Percentiles rank a stretch among this genome's conserved stretches.
Evolutionary conservation across 2,329 filamentous ascomycete species (phyloP).

Genomic region (Dactylonectria estremocensis): DNA sequence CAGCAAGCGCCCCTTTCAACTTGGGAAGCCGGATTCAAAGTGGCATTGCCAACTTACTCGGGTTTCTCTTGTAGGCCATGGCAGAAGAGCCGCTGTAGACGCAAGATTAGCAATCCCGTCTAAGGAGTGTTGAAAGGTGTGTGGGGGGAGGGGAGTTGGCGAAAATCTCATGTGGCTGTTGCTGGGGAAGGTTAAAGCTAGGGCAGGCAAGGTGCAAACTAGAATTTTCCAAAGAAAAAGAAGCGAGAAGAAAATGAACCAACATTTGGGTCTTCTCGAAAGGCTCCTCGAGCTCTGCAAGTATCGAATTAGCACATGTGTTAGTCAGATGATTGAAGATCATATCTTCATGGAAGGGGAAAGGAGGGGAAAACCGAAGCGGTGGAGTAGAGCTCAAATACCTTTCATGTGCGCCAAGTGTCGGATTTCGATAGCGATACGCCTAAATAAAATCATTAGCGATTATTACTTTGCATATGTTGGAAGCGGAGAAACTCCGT

Average conservation of each 20-base stretch:
- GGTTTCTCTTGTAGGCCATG: neutral
- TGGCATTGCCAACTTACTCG: neutral
- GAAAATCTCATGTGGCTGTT: neutral
- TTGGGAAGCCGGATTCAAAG: neutral
- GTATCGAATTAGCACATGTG: neutral
- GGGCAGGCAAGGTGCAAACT: too few relatives aligned
- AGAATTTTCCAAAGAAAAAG: too few relatives aligned
- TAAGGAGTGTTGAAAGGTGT: neutral
- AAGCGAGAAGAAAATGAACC: neutral
- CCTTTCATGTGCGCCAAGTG: conserved; percentile 82
- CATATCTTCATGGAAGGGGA: too few relatives aligned
- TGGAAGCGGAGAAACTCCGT: neutral
- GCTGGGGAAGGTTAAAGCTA: too few relatives aligned
- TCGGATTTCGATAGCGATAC: conserved; percentile 80
- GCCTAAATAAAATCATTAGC: neutral
- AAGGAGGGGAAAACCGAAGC: too few relatives aligned
- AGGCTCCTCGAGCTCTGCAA: conserved; percentile 76
- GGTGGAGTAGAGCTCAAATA: neutral
- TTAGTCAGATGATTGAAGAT: too few relatives aligned
- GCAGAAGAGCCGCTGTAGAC: neutral
- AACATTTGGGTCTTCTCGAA: conserved; percentile 26
- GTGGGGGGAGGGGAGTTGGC: neutral
- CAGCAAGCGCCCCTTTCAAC: conserved; percentile 2
- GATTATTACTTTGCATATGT: neutral
- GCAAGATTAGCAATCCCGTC: neutral